Base-by-base conservation (phyloP, 208 protist species). In the Spongospora subterranea region DNA sequence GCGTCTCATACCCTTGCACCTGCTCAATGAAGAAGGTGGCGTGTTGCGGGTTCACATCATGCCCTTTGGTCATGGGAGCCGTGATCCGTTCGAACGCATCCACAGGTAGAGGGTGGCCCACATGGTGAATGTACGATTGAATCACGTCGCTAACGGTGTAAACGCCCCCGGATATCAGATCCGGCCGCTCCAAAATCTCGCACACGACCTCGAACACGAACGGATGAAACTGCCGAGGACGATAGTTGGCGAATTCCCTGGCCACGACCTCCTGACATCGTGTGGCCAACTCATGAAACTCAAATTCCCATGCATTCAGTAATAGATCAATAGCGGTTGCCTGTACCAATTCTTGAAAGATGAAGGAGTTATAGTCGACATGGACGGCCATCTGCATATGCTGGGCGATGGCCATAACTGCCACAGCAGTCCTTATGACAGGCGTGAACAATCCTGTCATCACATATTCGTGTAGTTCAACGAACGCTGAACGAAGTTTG, bases 91-190 rank as follows among this genome's bases (percentile, higher is more conserved):
- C 71, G 71, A 82, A 82, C 71, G 6, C 17, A 6, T 82, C 40
- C 17, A 82, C 71, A n/a, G n/a, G 35, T 13, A 82, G 35, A 20
- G n/a, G 11, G 17, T 82, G 71, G 50, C 24, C 50, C 13, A 45
- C 17, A 82, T 82, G 71, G 71, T 82, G 6, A 13, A 82, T 35
- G 40, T 82, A 82, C 71, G 71, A 82, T 35, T 82, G 71, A 13
- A 82, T 43, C 35, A 82, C 40, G 71, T 82, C 71, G 71, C 71
- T 82, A n/a, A 82, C 71, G 17, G 71, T 82, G n/a, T 82, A 82
- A n/a, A 82, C 40, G 71, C 71, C 71, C 17, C 71, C 71, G 17
- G 71, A 82, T 6, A 82, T n/a, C 17, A 82, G 71, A 35, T 82
- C 71, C 11, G 6, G 17, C 17, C 71, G 40, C 71, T 82, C 71